Evolutionary conservation across 2,329 filamentous ascomycete genomes (phyloP).

Genomic region (Gyromitra esculenta): DNA sequence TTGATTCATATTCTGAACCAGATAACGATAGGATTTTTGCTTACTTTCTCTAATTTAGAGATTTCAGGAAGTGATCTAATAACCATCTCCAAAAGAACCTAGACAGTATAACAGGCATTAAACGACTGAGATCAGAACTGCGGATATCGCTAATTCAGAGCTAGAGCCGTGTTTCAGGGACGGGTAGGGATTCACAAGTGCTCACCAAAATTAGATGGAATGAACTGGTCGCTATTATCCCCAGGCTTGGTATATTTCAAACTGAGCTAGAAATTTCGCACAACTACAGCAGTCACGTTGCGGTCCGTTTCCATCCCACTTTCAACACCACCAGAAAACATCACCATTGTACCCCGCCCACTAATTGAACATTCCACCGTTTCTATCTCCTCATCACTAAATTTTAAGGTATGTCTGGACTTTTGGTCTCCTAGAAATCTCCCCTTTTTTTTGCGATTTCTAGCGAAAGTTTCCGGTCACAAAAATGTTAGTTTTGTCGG

Average conservation of each 20-base stretch:
- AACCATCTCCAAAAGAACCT: neutral
- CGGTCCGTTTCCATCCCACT: constrained; percentile 41
- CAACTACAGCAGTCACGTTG: constrained; percentile 48
- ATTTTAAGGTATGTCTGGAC: constrained; percentile 38
- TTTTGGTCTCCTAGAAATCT: neutral
- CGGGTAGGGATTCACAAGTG: constrained; percentile 9
- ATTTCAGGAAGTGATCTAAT: constrained; percentile 4
- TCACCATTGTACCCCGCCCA: constrained; percentile 43
- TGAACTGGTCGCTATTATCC: constrained; percentile 10
- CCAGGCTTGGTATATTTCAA: constrained; percentile 39
- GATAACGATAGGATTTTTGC: constrained; percentile 4
- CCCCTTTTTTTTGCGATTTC: neutral
- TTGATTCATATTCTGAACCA: constrained; percentile 4
- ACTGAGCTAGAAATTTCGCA: constrained; percentile 41
- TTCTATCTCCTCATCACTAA: constrained; percentile 37
- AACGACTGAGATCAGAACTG: neutral
- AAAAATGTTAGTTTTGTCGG: constrained; percentile 15
- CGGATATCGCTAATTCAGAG: constrained; percentile 11
- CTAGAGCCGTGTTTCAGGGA: constrained; percentile 1
- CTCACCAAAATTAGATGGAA: constrained; percentile 16
- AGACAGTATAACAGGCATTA: neutral
- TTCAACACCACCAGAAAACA: constrained; percentile 45
- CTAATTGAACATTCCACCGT: constrained; percentile 36
- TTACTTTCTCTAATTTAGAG: neutral
- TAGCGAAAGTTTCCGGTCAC: constrained; percentile 2